Evolutionary conservation across 345 rosid genomes (phyloP).

Genomic region (Salix caprea): DNA sequence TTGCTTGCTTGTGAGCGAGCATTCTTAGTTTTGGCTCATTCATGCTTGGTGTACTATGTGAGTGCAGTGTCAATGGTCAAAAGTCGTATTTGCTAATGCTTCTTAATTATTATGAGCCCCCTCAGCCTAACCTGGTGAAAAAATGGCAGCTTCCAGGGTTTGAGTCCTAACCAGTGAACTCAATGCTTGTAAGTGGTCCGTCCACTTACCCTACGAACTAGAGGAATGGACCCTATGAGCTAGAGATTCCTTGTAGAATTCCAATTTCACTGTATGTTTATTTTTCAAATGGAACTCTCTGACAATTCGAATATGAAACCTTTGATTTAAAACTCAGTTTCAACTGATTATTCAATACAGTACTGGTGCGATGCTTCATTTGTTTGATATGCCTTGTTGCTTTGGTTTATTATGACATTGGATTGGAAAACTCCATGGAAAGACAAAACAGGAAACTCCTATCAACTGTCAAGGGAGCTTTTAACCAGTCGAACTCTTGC

Average conservation of each 20-base stretch:
- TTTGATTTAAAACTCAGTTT: no score
- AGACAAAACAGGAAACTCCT: no score
- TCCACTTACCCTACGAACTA: background rate
- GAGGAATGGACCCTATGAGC: no score
- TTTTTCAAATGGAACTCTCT: background rate
- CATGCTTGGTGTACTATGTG: background rate
- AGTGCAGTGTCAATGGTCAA: background rate
- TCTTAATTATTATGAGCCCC: background rate
- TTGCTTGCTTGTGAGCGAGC: background rate
- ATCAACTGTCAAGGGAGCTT: no score
- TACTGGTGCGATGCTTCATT: no score
- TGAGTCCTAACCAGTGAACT: background rate
- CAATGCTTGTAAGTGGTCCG: background rate
- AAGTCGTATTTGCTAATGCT: background rate
- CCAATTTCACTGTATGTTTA: background rate
- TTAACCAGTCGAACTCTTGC: no score
- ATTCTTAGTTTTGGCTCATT: background rate
- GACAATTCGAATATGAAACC: background rate
- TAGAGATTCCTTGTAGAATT: background rate
- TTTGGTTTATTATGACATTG: no score
- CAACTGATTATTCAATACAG: background rate
- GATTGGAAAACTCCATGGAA: no score
- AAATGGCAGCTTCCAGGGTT: background rate
- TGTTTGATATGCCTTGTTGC: no score
- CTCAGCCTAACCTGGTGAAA: background rate